Base-by-base conservation (phyloP, 805 yeast species). In the Candida multigemmis region DNA sequence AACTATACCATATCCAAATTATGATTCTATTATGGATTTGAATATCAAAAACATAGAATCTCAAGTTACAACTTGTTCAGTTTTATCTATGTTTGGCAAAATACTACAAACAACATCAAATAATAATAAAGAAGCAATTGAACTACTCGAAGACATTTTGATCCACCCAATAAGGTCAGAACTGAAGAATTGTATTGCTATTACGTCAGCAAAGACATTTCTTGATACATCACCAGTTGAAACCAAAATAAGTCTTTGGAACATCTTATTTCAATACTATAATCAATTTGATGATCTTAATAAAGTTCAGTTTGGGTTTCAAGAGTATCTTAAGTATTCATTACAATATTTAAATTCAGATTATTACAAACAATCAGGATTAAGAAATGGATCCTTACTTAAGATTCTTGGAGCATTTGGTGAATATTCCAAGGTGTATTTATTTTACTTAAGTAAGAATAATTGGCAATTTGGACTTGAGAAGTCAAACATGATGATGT, bases 171-270 rank as follows among this genome's bases (percentile, higher is more conserved):
- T n/a, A n/a, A n/a, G n/a, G n/a, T n/a, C n/a, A n/a, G 8, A 5
- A 25, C 33, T 7, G 16, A n/a, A 22, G 7, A n/a, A 10, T 14
- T 25, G 32, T 14, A 35, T 33, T 2, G 54, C 63, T 0, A 38
- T 59, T 6, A 15, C 27, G 5, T 74, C 86, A 6, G 75, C 85
- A 48, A 58, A 65, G 13, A 49, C 57, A 8, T 84, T 89, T 42
- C 57, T 91, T 10, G 52, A 60, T 3, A 60, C 57, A 8, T 74
- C 93, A 0, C 72, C 91, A 0, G 56, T 79, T 13, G 77, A 72
- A 13, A 65, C 85, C 45, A 71, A 71, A 30, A 53, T 86, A 20
- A 76, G 77, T 28, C 52, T 91, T 3, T 87, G 96, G 94, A 72
- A 71, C 17, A 64, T 79, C 14, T 55, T 87, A 11, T 63, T 84